phyloP scores from a whole-genome alignment of 2,329 filamentous ascomycete species.

The Aspergillus thermomutatus region DNA sequence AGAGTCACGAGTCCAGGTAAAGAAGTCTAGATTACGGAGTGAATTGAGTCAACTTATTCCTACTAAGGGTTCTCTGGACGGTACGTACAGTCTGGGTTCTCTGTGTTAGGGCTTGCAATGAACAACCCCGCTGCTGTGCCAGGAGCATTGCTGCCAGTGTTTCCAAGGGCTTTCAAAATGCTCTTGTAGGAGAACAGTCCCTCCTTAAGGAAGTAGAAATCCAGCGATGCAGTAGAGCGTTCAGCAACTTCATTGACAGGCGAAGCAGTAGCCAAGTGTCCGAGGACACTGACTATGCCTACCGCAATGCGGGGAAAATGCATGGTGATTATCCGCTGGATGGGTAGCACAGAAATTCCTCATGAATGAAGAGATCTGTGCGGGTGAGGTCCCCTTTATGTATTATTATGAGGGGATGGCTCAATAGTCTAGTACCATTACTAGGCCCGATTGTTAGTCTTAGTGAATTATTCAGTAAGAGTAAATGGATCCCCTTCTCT shows the following conservation, averaged over 20 bases:
- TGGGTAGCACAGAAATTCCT: not conserved
- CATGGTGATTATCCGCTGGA: not conserved
- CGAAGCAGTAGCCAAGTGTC: not conserved
- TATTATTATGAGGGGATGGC: not conserved
- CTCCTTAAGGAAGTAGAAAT: not conserved
- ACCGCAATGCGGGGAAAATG: not conserved
- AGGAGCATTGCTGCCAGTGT: not conserved
- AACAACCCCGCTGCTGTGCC: conserved; percentile 51
- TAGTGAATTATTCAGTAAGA: not conserved
- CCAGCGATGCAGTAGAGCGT: not conserved
- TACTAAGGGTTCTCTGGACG: not conserved
- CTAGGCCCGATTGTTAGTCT: too few relatives aligned
- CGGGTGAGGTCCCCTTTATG: not conserved
- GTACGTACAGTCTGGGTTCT: conserved; percentile 50
- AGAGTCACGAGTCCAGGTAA: conserved; percentile 72
- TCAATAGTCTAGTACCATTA: not conserved
- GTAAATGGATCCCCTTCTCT: not conserved
- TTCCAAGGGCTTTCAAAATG: not conserved
- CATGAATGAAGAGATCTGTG: not conserved
- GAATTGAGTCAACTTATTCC: not conserved
- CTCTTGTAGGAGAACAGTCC: not conserved
- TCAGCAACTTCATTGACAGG: not conserved
- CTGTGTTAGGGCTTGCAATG: conserved; percentile 52
- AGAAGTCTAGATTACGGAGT: conserved; percentile 56
- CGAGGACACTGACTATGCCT: not conserved